Base-by-base conservation (phyloP, 2,329 filamentous ascomycete species). In the Hymenoscyphus fraxineus region DNA sequence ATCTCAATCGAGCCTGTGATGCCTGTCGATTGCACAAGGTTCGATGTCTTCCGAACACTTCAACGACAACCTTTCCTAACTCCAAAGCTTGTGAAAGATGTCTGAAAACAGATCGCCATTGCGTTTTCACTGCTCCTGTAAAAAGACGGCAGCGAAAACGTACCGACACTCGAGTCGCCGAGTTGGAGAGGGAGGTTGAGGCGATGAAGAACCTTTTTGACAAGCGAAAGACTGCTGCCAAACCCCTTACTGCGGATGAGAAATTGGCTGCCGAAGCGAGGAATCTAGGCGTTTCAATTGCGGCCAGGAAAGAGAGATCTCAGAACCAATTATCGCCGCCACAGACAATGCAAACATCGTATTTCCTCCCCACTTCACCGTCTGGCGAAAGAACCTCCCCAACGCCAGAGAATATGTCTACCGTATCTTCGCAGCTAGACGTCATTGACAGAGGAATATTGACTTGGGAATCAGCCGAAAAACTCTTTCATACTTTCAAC, bases 381-480 rank as follows among this genome's bases (percentile, higher is more conserved):
- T 16, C 44, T 16, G 19, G 13, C 16, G 6, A 31, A 31, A 27
- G 7, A 6, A 57, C 16, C 12, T 4, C 27, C 12, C 6, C 27
- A 15, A 27, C 32, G 4, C 31, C 4, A 9, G 27, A 19, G 5
- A 10, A 22, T 6, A 9, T 12, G 6, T 38, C 59, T n/a, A 38
- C 54, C 22, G 58, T 68, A 41, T 66, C 66, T 15, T 58, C 63
- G 15, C 62, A 69, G 47, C 59, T 60, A 1, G 77, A 79, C 66
- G 73, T 78, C 7, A 78, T 90, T 41, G 85, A 88, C 65, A 80
- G 83, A 1, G 85, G 85, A 1, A 72, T 89, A 54, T 72, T 90
- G 35, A 82, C 81, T 3, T 78, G 82, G 75, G 81, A 82, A 2
- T 76, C 79, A 62, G 85, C 87, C 2, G 74, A 77, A 7, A 77